These are phyloP conservation scores for Verticillium dahliae DNA, from an alignment of 2,329 filamentous ascomycete genomes.

Conservation along the genomic window DNA sequence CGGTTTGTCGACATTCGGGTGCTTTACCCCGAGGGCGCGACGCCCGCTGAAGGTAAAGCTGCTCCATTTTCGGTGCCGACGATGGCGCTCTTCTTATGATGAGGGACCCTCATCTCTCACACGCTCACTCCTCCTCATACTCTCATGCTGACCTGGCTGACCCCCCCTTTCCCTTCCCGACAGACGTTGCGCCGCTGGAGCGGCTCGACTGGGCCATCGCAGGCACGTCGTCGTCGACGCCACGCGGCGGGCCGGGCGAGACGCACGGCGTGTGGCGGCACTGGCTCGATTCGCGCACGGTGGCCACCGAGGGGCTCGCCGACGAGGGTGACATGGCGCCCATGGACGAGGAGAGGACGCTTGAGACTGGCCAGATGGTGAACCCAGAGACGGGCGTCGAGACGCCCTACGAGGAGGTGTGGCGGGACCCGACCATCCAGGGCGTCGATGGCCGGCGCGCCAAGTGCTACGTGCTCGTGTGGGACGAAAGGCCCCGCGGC, in stretches of 20 bases:
- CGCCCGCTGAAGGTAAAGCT: constrained; percentile 8
- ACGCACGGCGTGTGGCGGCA: constrained; percentile 46
- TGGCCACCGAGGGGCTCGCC: constrained; percentile 25
- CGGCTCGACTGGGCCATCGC: constrained; percentile 61
- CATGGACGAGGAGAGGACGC: constrained; percentile 28
- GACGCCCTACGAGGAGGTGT: constrained; percentile 61
- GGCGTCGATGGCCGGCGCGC: constrained; percentile 9
- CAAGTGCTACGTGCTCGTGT: constrained; percentile 23
- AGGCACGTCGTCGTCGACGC: constrained; percentile 39
- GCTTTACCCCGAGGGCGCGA: constrained; percentile 21
- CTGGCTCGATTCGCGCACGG: constrained; percentile 50
- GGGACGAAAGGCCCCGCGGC: constrained; percentile 23
- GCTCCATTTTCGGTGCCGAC: neutral
- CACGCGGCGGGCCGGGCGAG: constrained; percentile 5
- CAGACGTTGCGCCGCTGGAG: constrained; percentile 7
- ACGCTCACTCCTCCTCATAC: too few species aligned
- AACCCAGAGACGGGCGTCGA: constrained; percentile 46
- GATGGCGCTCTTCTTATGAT: neutral
- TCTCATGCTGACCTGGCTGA: neutral
- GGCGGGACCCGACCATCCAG: constrained; percentile 39
- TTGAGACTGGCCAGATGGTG: constrained; percentile 55
- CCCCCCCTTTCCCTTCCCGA: neutral
- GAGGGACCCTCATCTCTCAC: too few species aligned
- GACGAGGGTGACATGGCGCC: constrained; percentile 54
- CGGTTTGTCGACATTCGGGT: constrained; percentile 59